Evolutionary conservation across 441 rosid species (phyloP), one percentile per base, ranked within the genome.

Genomic region (Adansonia madagascariensis): DNA sequence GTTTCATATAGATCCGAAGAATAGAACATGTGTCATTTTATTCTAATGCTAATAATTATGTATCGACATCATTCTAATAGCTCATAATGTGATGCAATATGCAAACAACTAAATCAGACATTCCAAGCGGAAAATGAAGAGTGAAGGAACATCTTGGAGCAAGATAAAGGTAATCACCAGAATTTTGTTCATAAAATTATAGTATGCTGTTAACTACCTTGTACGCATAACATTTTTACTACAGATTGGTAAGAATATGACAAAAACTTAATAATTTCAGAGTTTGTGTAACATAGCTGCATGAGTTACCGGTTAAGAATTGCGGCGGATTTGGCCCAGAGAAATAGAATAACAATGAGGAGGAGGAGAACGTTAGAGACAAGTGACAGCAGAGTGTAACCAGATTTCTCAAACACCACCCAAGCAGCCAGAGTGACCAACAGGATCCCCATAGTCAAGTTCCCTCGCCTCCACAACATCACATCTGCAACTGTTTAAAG

Each of bases 241-340:
- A 66, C 31, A 27, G 10, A 17, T 66, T 43, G 52, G 53, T 66
- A 18, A 43, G 41, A 14, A 52, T 22, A 41, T 22, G 20, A 69
- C 3, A 69, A 7, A 17, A 46, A 11, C 10, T 46, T 6, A 47
- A 27, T 12, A 0, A 22, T 0, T 22, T 68, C n/a, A 11, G 53
- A 67, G 55, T 44, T 10, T 44, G 24, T 20, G 17, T 11, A 68
- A 56, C 41, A 46, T 0, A 22, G 1, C 43, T 61, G 12, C 22
- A 43, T 43, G 1, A 17, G 11, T 74, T 74, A 96, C 98, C 98
- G 80, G 80, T 91, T 94, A 77, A 96, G 94, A 84, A 92, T 82
- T 46, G 98, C 88, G 17, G 99, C 99, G 77, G 98, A 91, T 92
- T 91, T 96, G 85, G 98, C 93, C 98, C 98, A 96, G 69, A 94